A percentile compares a stretch with the other conserved stretches of the same genome.
Evolutionary conservation across 176 grass and related monocot genomes (phyloP).

Genomic region (Zoysia pacifica): DNA sequence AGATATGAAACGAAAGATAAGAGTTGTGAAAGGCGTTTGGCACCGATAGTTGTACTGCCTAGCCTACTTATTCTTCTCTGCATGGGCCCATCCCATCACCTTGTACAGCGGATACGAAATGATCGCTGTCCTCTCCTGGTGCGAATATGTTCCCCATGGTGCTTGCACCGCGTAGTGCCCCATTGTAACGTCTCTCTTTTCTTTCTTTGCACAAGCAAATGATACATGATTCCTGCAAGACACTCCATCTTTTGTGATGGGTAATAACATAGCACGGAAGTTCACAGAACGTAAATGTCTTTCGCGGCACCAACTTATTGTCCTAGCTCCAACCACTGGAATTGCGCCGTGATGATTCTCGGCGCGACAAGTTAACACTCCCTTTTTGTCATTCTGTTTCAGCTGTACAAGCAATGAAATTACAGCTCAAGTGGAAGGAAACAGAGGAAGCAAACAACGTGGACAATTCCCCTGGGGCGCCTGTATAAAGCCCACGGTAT

Average conservation of each 20-base stretch:
- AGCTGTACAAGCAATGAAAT: not conserved
- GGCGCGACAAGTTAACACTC: not conserved
- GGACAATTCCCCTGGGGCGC: too few species aligned
- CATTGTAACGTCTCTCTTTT: too few species aligned
- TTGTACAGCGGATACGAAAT: constrained; percentile 17
- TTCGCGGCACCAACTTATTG: not conserved
- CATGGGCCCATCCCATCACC: constrained; percentile 35
- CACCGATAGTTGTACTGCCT: not conserved
- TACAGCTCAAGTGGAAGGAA: not conserved
- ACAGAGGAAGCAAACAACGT: not conserved
- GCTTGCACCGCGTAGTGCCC: not conserved
- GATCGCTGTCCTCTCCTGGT: constrained; percentile 8
- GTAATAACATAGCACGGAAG: not conserved
- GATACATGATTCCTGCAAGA: not conserved
- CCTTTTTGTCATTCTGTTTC: not conserved
- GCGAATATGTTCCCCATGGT: not conserved
- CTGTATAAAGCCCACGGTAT: not conserved
- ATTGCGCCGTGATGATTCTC: not conserved
- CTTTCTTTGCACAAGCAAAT: not conserved
- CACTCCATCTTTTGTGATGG: not conserved
- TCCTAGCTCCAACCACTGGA: not conserved
- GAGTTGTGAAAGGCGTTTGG: not conserved
- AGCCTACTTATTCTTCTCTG: not conserved
- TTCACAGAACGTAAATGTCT: not conserved
- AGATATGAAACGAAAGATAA: not conserved